Percentiles rank a stretch among this genome's conserved stretches.
phyloP scores from a whole-genome alignment of 352 stramenopile species.

The Peronospora farinosa region DNA sequence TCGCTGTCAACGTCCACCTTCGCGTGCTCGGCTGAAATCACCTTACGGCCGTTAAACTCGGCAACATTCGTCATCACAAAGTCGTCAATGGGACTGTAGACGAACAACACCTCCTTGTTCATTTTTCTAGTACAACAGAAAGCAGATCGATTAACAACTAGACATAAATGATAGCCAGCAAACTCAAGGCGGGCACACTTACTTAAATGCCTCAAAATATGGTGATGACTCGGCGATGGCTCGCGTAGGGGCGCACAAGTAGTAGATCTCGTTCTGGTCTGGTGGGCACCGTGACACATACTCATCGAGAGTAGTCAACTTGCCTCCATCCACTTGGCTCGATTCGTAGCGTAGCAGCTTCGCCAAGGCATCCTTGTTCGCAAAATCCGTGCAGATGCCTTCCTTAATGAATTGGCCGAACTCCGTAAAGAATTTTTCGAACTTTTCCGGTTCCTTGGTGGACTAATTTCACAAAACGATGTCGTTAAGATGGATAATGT shows the following conservation, averaged over 20 bases:
- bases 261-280: constrained; percentile 99
- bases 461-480: constrained; percentile 36
- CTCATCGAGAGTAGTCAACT: constrained; percentile 96
- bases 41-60: constrained; percentile 93
- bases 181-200: constrained; percentile 22
- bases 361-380: constrained; percentile 87
- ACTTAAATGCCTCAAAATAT: constrained; percentile 99
- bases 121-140: constrained; percentile 48
- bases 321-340: constrained; percentile 85
- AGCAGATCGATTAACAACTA: background rate
- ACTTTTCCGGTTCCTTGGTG: constrained; percentile 94
- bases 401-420: constrained; percentile 98
- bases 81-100: constrained; percentile 98
- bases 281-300: constrained; percentile 94
- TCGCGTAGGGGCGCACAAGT: constrained; percentile 93
- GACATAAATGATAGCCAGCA: background rate
- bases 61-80: constrained; percentile 99
- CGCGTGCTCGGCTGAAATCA: constrained; percentile 94
- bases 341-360: constrained; percentile 99
- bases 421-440: constrained; percentile 96
- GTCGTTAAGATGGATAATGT: background rate
- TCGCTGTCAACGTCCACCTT: constrained; percentile 89
- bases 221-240: constrained; percentile 93
- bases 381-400: constrained; percentile 93
- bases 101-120: constrained; percentile 95